Percentiles rank a stretch among this genome's conserved stretches.
phyloP scores from a whole-genome alignment of 2,329 filamentous ascomycete species.

The Bipolaris sorokiniana region DNA sequence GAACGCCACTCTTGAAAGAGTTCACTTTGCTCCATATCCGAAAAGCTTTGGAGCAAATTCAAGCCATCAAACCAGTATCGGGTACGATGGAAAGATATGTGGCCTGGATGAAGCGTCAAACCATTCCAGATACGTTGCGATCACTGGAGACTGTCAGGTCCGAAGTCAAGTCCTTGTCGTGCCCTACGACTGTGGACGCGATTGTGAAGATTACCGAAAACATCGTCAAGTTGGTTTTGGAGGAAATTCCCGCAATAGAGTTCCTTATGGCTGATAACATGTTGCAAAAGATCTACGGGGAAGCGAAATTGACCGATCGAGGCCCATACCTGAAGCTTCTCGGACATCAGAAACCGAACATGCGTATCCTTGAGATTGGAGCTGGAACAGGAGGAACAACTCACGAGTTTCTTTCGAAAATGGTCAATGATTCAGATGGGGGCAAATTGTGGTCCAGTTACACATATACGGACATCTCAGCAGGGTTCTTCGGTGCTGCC shows the following conservation, averaged over 20 bases:
- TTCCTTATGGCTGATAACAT: neutral
- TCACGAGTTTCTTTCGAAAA: neutral
- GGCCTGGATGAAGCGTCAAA: neutral
- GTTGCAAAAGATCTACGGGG: neutral
- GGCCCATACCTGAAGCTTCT: neutral
- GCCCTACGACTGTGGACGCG: neutral
- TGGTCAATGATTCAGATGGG: neutral
- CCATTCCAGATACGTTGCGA: neutral
- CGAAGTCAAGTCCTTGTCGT: neutral
- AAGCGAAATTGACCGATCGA: neutral
- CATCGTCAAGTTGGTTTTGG: neutral
- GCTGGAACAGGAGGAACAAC: neutral
- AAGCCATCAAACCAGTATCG: neutral
- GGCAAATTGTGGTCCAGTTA: neutral
- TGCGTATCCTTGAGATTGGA: neutral
- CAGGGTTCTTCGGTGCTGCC: neutral
- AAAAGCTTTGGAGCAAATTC: neutral
- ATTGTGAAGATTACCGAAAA: neutral
- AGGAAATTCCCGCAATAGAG: neutral
- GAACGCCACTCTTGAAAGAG: neutral
- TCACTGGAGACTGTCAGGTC: neutral
- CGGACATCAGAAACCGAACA: neutral
- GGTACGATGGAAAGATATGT: neutral
- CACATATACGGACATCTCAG: neutral
- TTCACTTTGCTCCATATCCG: neutral